phyloP scores from a whole-genome alignment of 495 filamentous ascomycete genomes.

The Penicillium salamii region DNA sequence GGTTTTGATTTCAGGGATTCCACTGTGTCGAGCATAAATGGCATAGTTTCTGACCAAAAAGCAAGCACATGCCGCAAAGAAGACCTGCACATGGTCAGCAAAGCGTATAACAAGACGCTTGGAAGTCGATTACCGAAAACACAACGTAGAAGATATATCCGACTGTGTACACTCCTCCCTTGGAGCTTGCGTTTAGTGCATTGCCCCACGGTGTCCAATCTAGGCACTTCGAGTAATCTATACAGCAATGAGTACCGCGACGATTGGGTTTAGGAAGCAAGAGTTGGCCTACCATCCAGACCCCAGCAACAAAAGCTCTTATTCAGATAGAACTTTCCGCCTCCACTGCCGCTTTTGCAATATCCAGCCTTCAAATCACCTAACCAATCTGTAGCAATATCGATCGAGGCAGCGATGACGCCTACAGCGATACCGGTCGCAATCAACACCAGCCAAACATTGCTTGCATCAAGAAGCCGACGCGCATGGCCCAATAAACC shows the following conservation, averaged over 20 bases:
- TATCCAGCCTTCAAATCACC: constrained; percentile 92
- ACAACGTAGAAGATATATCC: constrained; percentile 84
- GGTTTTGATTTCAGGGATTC: constrained; percentile 98
- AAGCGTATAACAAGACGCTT: constrained; percentile 6
- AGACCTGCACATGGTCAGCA: constrained; percentile 49
- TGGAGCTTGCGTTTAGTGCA: constrained; percentile 63
- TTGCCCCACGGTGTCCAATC: constrained; percentile 85
- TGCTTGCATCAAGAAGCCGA: constrained; percentile 74
- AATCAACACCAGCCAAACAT: constrained; percentile 88
- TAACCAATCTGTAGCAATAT: constrained; percentile 92
- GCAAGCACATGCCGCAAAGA: constrained; percentile 78
- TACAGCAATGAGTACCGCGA: not conserved
- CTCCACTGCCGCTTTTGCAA: constrained; percentile 69
- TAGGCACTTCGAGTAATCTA: constrained; percentile 67
- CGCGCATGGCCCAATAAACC: constrained; percentile 71
- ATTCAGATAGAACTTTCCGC: constrained; percentile 86
- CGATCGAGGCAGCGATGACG: constrained; percentile 79
- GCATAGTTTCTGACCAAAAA: constrained; percentile 81
- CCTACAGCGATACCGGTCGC: constrained; percentile 77
- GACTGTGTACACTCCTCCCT: constrained; percentile 69
- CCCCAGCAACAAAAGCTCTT: constrained; percentile 90
- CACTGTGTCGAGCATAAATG: constrained; percentile 88
- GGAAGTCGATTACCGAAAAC: constrained; percentile 61
- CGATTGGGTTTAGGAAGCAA: not conserved
- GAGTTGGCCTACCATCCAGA: constrained; percentile 59